A percentile compares a stretch with the other conserved stretches of the same genome.
Evolutionary conservation across 768 basidiomycete species (phyloP).

Genomic region (Tephrocybe sp.): DNA sequence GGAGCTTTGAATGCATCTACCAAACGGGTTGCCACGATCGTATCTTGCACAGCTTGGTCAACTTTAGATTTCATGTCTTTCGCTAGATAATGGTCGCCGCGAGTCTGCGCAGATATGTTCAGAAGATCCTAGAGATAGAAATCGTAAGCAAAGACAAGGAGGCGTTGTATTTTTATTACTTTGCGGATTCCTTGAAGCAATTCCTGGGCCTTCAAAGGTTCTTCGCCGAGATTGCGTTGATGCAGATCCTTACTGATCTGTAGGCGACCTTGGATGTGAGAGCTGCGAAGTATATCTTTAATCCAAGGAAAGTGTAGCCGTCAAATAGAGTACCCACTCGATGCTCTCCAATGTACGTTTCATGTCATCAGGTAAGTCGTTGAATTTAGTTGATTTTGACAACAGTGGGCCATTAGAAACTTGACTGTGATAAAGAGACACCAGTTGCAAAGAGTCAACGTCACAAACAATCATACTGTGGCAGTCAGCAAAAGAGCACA

Average conservation of each 20-base stretch:
- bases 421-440: constrained; percentile 15
- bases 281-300: constrained; percentile 37
- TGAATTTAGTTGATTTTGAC: constrained; percentile 71
- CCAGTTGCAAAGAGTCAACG: constrained; percentile 3
- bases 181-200: constrained; percentile 67
- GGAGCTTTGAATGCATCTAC: constrained; percentile 79
- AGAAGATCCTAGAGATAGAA: constrained; percentile 55
- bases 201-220: constrained; percentile 72
- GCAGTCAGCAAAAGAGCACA: constrained; percentile 11
- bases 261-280: constrained; percentile 73
- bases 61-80: constrained; percentile 74
- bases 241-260: constrained; percentile 82
- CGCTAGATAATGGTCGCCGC: constrained; percentile 64
- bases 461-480: neutral
- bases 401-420: constrained; percentile 38
- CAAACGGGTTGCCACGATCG: constrained; percentile 73
- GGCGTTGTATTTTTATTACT: constrained; percentile 31
- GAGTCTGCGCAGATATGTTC: constrained; percentile 59
- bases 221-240: constrained; percentile 73
- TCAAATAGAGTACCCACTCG: constrained; percentile 49
- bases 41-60: constrained; percentile 79
- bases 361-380: constrained; percentile 72
- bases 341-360: constrained; percentile 66
- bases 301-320: neutral
- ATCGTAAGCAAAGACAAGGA: neutral